Percentiles rank a stretch among this genome's conserved stretches.
Evolutionary conservation across 768 basidiomycete species (phyloP).

Genomic region (Lactifluus volemus): DNA sequence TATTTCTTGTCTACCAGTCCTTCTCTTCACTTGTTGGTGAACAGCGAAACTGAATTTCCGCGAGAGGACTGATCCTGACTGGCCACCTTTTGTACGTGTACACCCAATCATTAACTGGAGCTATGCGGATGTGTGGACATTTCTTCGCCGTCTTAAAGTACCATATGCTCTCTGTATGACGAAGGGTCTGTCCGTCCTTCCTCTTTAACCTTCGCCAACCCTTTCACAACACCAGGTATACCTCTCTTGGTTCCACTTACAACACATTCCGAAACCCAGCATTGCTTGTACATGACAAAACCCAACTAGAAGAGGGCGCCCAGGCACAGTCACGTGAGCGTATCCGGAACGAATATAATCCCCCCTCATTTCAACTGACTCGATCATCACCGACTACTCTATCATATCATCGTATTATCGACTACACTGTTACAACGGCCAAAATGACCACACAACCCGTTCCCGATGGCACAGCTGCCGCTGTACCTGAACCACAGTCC

Average conservation of each 20-base stretch:
- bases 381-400: not conserved
- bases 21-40: not conserved
- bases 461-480: not conserved
- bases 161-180: conserved; percentile 90
- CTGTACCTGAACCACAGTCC: not conserved
- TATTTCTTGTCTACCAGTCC: not conserved
- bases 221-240: conserved; percentile 53
- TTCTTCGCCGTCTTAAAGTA: conserved; percentile 62
- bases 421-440: not conserved
- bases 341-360: not conserved
- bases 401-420: not conserved
- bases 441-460: conserved; percentile 1
- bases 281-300: conserved; percentile 31
- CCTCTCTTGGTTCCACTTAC: conserved; percentile 90
- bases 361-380: not conserved
- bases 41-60: conserved; percentile 62
- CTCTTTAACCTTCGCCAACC: not conserved
- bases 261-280: conserved; percentile 94
- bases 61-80: conserved; percentile 78
- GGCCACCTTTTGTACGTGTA: conserved; percentile 85
- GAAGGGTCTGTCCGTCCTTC: conserved; percentile 49
- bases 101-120: conserved; percentile 97
- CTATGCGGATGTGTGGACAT: conserved; percentile 84
- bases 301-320: conserved; percentile 19
- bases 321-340: conserved; percentile 17